phyloP scores from a whole-genome alignment of 345 rosid genomes.

The Brassica rapa region DNA sequence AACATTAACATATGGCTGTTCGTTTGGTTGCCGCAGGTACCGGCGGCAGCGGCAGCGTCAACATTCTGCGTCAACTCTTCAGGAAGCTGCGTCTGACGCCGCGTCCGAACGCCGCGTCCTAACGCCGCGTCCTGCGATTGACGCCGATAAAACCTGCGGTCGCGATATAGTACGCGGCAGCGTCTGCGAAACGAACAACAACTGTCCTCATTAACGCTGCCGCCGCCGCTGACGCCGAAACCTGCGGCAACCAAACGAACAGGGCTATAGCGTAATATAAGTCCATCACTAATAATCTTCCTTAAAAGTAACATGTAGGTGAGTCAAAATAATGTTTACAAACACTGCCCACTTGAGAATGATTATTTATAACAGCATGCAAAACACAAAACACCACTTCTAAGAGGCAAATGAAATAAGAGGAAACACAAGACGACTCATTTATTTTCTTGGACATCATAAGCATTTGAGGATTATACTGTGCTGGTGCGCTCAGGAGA shows the following conservation, averaged over 20 bases:
- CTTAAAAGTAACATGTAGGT: slow-evolving; percentile 6
- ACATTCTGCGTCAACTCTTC: too few species aligned
- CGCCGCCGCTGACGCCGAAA: too few species aligned
- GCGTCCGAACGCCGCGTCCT: too few species aligned
- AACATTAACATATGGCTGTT: background rate
- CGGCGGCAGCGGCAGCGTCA: too few species aligned
- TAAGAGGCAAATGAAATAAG: slow-evolving; percentile 9
- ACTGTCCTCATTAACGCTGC: too few species aligned
- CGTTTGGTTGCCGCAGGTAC: too few species aligned
- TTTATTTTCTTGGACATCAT: background rate
- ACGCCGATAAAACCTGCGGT: too few species aligned
- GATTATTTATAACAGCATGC: slow-evolving; percentile 15
- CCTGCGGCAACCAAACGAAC: too few species aligned
- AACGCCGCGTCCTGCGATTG: too few species aligned
- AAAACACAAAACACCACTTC: slow-evolving; percentile 17
- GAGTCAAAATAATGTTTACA: slow-evolving; percentile 1
- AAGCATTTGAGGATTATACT: slow-evolving; percentile 13
- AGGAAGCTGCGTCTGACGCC: too few species aligned
- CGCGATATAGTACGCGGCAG: too few species aligned
- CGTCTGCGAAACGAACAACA: too few species aligned
- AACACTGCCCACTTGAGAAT: slow-evolving; percentile 5
- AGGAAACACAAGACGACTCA: background rate
- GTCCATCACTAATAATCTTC: background rate
- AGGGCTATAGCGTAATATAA: background rate
- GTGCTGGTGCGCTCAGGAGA: slow-evolving; percentile 50